Evolutionary conservation across 2,329 filamentous ascomycete species (phyloP), one percentile per base, ranked within the genome.

Genomic region (Ophiostoma himal-ulmi): DNA sequence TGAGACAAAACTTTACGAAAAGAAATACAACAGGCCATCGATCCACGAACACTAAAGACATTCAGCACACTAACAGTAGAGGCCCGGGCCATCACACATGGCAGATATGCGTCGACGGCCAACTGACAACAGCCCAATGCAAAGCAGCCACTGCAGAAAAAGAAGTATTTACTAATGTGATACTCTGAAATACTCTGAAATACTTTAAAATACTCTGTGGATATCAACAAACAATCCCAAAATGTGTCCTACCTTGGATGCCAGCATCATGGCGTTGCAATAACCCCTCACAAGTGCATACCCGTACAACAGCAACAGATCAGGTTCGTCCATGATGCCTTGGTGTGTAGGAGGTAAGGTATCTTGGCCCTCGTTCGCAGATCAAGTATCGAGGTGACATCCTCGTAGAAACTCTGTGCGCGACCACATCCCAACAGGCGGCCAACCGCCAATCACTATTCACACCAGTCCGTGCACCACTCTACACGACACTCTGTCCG

Each of bases 31-130:
- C 57, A 60, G 4, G 3, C 22, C 11, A 20, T 17, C 11, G 11
- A 14, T 3, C 11, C n/a, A 26, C 26, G 22, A 4, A 22, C 52
- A 26, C 57, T 26, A 62, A 26, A 62, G 26, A 62, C 57, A 62
- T 57, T 17, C 8, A 20, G 7, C n/a, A 7, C 44, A n/a, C 44
- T 48, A 48, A 44, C 48, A 60, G 57, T 26, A 62, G n/a, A 54
- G 57, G 57, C 57, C 57, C 57, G 57, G 57, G 20, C 57, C 57
- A 62, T 62, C 22, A 26, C 57, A 62, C 26, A 62, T 62, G 57
- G 34, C 26, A 62, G 26, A 36, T 26, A 62, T 57, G 52, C 52
- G 22, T 57, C 52, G 52, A 57, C 52, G 17, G 26, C 22, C 57
- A 54, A 62, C 26, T 57, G 13, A 34, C 22, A 62, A 34, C 8